These are phyloP conservation scores for Sporothrix brasiliensis DNA, from an alignment of 2,329 filamentous ascomycete species.

Conservation along the genomic window DNA sequence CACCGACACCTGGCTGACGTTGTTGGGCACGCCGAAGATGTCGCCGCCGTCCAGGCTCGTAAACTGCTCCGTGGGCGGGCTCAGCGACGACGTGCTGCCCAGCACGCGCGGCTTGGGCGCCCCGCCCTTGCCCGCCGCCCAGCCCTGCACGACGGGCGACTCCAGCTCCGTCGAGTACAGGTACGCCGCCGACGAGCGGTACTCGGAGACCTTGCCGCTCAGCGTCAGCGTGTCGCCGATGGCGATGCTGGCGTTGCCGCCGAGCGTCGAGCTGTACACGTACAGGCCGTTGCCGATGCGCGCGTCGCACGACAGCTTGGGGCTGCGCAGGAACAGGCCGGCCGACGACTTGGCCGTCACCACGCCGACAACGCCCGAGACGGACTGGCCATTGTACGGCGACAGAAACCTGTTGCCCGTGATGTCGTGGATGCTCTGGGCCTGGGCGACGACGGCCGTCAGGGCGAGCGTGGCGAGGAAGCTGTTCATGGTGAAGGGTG, in stretches of 20 bases:
- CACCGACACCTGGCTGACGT: conserved; percentile 58
- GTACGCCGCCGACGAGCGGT: conserved; percentile 58
- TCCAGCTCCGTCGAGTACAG: conserved; percentile 66
- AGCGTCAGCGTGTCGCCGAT: conserved; percentile 67
- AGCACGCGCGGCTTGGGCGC: conserved; percentile 56
- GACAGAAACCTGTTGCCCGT: conserved; percentile 68
- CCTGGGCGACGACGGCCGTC: conserved; percentile 23
- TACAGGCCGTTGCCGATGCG: conserved; percentile 67
- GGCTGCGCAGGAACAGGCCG: conserved; percentile 68
- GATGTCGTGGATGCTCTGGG: conserved; percentile 60
- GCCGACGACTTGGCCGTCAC: conserved; percentile 64
- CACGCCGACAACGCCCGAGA: conserved; percentile 63
- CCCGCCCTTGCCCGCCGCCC: conserved; percentile 17
- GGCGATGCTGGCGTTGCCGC: conserved; percentile 50
- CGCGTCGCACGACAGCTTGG: conserved; percentile 57
- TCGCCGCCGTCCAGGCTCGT: conserved; percentile 66
- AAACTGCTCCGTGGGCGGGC: conserved; percentile 64
- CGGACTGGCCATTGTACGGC: conserved; percentile 57
- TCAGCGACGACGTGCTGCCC: conserved; percentile 56
- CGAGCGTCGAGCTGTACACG: conserved; percentile 59
- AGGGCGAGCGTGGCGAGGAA: conserved; percentile 27
- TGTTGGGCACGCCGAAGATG: conserved; percentile 67
- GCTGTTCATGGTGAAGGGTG: conserved; percentile 11
- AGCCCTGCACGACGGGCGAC: conserved; percentile 41
- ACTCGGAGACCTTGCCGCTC: conserved; percentile 62